Percentiles rank a stretch among this genome's conserved stretches.
phyloP scores from a whole-genome alignment of 139 green algal species.

The Chlorella sorokiniana region DNA sequence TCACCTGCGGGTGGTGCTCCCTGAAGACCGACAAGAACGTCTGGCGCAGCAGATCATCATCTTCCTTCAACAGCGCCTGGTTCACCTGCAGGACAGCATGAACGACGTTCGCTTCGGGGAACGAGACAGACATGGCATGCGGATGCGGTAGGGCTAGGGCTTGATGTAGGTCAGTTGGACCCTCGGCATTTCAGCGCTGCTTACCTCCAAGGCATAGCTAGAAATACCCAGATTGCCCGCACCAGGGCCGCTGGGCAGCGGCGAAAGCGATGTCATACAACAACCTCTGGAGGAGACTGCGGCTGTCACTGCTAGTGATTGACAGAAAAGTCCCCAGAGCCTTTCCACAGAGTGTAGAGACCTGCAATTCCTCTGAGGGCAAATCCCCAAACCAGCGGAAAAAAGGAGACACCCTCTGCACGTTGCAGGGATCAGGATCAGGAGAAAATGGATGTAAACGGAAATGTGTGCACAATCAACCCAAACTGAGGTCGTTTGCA shows the following conservation, averaged over 20 bases:
- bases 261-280: background rate
- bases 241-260: background rate
- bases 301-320: too few relatives aligned
- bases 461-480: too few relatives aligned
- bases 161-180: background rate
- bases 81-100: slow-evolving; percentile 44
- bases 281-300: too few relatives aligned
- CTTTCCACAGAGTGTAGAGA: too few relatives aligned
- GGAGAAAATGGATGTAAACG: too few relatives aligned
- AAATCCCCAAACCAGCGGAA: too few relatives aligned
- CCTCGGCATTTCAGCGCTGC: background rate
- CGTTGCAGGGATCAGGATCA: too few relatives aligned
- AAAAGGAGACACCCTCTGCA: too few relatives aligned
- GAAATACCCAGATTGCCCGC: slow-evolving; percentile 15
- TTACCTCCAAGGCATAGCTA: slow-evolving; percentile 4
- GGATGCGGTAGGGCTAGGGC: background rate
- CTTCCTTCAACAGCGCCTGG: slow-evolving; percentile 51
- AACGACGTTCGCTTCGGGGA: background rate
- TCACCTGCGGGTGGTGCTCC: slow-evolving; percentile 77
- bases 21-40: slow-evolving; percentile 72
- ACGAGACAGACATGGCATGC: background rate
- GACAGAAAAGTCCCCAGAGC: too few relatives aligned
- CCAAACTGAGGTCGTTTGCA: too few relatives aligned
- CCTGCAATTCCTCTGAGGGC: too few relatives aligned
- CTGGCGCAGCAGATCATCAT: slow-evolving; percentile 51